A percentile compares a stretch with the other conserved stretches of the same genome.
Evolutionary conservation across 805 yeast genomes (phyloP).

Genomic region (Pichia deserticola): DNA sequence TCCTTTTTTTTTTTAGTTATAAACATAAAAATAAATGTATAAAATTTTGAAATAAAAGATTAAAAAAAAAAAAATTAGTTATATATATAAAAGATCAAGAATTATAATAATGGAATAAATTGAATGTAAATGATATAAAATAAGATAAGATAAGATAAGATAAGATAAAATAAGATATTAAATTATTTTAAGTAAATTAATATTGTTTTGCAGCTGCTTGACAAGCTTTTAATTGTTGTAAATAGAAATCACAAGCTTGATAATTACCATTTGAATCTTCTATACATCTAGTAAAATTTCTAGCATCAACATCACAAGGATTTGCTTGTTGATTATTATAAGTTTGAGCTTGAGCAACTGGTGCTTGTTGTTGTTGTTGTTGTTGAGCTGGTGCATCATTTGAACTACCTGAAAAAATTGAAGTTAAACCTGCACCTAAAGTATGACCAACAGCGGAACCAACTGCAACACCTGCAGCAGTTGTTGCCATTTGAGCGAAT

Average conservation of each 20-base stretch:
- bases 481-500: conserved; percentile 95
- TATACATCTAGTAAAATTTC: conserved; percentile 90
- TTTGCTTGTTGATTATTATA: conserved; percentile 36
- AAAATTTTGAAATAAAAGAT: background rate
- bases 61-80: background rate
- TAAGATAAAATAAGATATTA: too few relatives aligned
- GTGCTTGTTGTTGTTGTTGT: conserved; percentile 32
- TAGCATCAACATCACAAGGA: conserved; percentile 87
- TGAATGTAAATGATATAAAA: background rate
- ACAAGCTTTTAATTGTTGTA: conserved; percentile 96
- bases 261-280: conserved; percentile 91
- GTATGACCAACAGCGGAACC: conserved; percentile 98
- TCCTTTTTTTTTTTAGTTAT: too few relatives aligned
- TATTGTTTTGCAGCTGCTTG: conserved; percentile 87
- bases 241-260: conserved; percentile 94
- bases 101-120: background rate
- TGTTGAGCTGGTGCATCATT: conserved; percentile 28
- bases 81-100: background rate
- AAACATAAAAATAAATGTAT: too few relatives aligned
- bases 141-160: background rate
- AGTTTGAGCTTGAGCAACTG: conserved; percentile 16
- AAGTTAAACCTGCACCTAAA: conserved; percentile 86
- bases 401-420: conserved; percentile 76
- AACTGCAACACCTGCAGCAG: conserved; percentile 99
- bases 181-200: conserved; percentile 27